Percentiles rank a stretch among this genome's conserved stretches.
Conservation (phyloP, 2,329 filamentous ascomycete species). For the Alternaria infectoria region DNA sequence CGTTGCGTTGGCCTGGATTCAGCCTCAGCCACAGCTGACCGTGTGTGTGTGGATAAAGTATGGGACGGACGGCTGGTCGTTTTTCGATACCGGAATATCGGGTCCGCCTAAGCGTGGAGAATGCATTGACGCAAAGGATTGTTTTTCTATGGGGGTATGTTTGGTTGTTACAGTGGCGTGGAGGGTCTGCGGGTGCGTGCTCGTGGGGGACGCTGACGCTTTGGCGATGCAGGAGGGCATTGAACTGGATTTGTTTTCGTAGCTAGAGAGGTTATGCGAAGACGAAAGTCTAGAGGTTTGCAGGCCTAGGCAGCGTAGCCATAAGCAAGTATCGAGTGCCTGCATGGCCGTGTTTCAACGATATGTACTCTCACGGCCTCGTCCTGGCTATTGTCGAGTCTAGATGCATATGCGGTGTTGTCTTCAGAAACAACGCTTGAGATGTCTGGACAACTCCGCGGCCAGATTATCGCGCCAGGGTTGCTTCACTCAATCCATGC, state of each 20-base stretch:
- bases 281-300: neutral
- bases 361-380: neutral
- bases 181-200: neutral
- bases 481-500: neutral
- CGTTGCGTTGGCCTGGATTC: neutral
- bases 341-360: neutral
- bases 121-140: neutral
- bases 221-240: neutral
- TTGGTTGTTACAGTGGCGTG: neutral
- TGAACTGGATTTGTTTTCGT: neutral
- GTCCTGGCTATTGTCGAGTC: neutral
- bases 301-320: neutral
- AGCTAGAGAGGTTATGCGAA: neutral
- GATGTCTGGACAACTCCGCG: neutral
- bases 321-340: neutral
- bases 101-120: neutral
- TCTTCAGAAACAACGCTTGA: neutral
- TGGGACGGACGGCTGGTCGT: neutral
- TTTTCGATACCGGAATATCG: neutral
- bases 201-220: neutral
- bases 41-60: neutral
- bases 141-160: neutral
- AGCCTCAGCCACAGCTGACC: conserved; percentile 1
- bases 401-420: neutral
- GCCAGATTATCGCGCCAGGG: neutral